Evolutionary conservation across 257 asterid genomes (phyloP), one percentile per base, ranked within the genome.

Genomic region (Primulina huaijiensis): DNA sequence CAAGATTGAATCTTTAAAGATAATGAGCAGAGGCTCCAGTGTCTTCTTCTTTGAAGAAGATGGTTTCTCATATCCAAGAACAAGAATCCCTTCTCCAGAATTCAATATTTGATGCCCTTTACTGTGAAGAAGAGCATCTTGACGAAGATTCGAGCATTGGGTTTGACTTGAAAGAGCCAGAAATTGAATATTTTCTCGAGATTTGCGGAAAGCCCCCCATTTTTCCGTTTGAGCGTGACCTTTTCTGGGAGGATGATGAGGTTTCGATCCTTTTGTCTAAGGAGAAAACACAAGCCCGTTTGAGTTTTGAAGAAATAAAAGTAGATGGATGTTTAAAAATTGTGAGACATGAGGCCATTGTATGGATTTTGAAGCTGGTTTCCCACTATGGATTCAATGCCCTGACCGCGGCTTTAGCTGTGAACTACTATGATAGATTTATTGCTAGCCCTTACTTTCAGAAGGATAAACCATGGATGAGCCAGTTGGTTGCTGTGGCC

Each of bases 391-490:
- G 95, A 27, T 90, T 83, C 81, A 71, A 67, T 52, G 82, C 92
- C 12, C 53, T 64, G 4, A 91, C 99, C 72, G 87, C 86, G 66
- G 84, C 85, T 68, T 78, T 94, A 34, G 90, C 93, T 72, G 93
- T 84, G 64, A 79, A 78, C 73, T 91, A 88, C 62, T 89, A 74
- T 27, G 95, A 91, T 79, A 82, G 93, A 77, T 89, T 86, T 64
- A 21, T 89, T 23, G 65, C 87, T 0, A 87, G 92, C 75, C 57
- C 61, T 19, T 80, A 80, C 72, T 86, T 91, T 72, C 95, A 89
- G 88, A 84, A 75, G 37, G 99, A 91, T 84, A 89, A 85, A 87
- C 96, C 95, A 21, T 94, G 97, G 99, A 91, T 84, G 97, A 80
- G 89, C 73, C 99, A 94, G 75, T 82, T 94, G 68, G 88, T 85